Conservation (phyloP, 352 stramenopile species). For the Phytophthora colocasiae region DNA sequence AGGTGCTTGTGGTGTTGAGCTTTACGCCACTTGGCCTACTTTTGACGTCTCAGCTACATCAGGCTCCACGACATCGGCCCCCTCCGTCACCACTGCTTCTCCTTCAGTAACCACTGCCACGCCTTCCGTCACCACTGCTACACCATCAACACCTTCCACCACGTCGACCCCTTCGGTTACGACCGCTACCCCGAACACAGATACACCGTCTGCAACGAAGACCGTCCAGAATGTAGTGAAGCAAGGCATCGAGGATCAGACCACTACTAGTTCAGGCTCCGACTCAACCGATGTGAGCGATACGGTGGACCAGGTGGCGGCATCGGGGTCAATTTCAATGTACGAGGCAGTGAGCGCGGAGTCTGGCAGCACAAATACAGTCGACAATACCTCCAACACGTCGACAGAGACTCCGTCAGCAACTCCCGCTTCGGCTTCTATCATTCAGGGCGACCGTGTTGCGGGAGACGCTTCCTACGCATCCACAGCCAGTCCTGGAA, state of each 20-base stretch:
- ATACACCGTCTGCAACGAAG: slow-evolving; percentile 22
- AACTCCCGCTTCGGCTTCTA: slow-evolving; percentile 6
- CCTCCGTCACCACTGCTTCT: slow-evolving; percentile 15
- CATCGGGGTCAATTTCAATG: slow-evolving; percentile 10
- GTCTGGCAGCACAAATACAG: slow-evolving; percentile 3
- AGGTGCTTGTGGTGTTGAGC: slow-evolving; percentile 66
- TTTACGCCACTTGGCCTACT: slow-evolving; percentile 61
- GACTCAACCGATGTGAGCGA: slow-evolving; percentile 16
- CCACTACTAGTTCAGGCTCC: slow-evolving; percentile 11
- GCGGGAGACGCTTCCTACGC: slow-evolving; percentile 17
- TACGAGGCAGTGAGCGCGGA: slow-evolving; percentile 13
- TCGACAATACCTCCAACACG: background rate
- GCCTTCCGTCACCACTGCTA: slow-evolving; percentile 8
- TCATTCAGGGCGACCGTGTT: slow-evolving; percentile 11
- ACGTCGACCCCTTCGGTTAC: slow-evolving; percentile 10
- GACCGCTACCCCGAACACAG: slow-evolving; percentile 4
- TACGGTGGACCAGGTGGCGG: slow-evolving; percentile 6
- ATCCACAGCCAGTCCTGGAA: slow-evolving; percentile 5
- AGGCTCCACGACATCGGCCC: slow-evolving; percentile 14
- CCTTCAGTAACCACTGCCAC: slow-evolving; percentile 15
- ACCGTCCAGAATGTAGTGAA: slow-evolving; percentile 2
- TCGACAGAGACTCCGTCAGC: slow-evolving; percentile 1
- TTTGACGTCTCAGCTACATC: slow-evolving; percentile 37
- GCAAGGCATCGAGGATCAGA: slow-evolving; percentile 12
- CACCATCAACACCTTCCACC: background rate